These are phyloP conservation scores for Candida khao-thaluensis DNA, from an alignment of 805 yeast species.

Conservation along the genomic window DNA sequence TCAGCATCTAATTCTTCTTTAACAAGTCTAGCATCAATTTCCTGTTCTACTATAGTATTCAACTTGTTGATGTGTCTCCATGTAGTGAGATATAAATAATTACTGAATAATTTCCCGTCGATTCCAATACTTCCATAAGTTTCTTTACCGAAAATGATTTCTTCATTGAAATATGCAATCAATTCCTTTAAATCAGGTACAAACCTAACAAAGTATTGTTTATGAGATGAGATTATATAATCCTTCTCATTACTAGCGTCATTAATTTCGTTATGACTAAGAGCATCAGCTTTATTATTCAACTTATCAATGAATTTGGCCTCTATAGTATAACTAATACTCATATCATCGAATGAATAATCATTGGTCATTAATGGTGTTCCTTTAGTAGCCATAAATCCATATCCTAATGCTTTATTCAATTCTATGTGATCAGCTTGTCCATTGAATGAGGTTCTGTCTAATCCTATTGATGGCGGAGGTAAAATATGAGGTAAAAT, in stretches of 20 bases:
- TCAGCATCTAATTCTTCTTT: slow-evolving; percentile 25
- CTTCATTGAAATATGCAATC: slow-evolving; percentile 25
- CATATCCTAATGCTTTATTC: slow-evolving; percentile 52
- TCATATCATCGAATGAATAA: slow-evolving; percentile 40
- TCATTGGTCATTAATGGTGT: slow-evolving; percentile 54
- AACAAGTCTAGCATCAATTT: slow-evolving; percentile 32
- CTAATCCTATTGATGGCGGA: slow-evolving; percentile 45
- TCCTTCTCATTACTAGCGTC: slow-evolving; percentile 32
- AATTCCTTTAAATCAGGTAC: slow-evolving; percentile 37
- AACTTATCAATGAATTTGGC: slow-evolving; percentile 53
- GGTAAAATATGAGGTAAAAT: slow-evolving; percentile 39
- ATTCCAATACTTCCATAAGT: slow-evolving; percentile 33
- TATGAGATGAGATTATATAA: slow-evolving; percentile 35
- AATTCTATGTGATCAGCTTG: slow-evolving; percentile 34
- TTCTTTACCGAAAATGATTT: slow-evolving; percentile 24
- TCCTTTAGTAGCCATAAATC: slow-evolving; percentile 48
- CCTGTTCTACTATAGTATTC: slow-evolving; percentile 33
- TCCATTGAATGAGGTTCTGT: slow-evolving; percentile 34
- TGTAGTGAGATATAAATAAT: slow-evolving; percentile 25
- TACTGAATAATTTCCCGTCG: slow-evolving; percentile 32
- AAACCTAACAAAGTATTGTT: slow-evolving; percentile 39
- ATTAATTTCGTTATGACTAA: slow-evolving; percentile 37
- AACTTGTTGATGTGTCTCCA: slow-evolving; percentile 32
- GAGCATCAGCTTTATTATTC: slow-evolving; percentile 27
- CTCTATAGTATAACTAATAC: slow-evolving; percentile 52